Evolutionary conservation across 768 basidiomycete genomes (phyloP), one percentile per base, ranked within the genome.

Genomic region (Mycena floridula): DNA sequence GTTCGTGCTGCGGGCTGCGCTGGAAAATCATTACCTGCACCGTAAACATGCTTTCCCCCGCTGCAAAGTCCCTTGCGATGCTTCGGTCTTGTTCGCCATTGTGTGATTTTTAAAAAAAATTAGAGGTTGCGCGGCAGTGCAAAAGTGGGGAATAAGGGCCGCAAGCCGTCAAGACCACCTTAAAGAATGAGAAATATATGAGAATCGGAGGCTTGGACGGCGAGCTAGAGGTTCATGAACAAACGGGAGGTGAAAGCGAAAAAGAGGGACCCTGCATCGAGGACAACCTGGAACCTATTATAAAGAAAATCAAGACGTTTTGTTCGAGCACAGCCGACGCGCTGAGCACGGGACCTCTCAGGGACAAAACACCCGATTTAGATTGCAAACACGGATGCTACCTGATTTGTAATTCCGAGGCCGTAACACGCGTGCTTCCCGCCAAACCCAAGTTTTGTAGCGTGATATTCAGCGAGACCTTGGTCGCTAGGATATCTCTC

Each of bases 21-120:
- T 21, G 27, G 45, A 7, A 24, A 39, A 16, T 38, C 65, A 69
- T 45, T 49, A 81, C 81, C 81, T 79, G 78, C 82, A 84, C 65
- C 82, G 72, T 42, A 84, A 68, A 67, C 82, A 84, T 42, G 82
- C 82, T 62, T 81, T 83, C 26, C 82, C 82, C 52, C 82, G 67
- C 64, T 83, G 82, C 18, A 84, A 63, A 50, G 81, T 71, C 35
- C 61, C 59, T 46, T 68, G 62, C 25, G 58, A 48, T 43, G 60
- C 51, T 39, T 25, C 40, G 18, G 66, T 64, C 58, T 73, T 75
- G 56, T 73, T 74, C 59, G 73, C 70, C 73, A 76, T 77, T 64
- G 21, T n/a, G n/a, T 35, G n/a, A 47, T 32, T 9, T 32, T 9
- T 32, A 32, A 39, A 39, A 22, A 16, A 39, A 24, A 4, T 22